Conservation (phyloP, 495 filamentous ascomycete species). For the Aspergillus coremiiformis region DNA sequence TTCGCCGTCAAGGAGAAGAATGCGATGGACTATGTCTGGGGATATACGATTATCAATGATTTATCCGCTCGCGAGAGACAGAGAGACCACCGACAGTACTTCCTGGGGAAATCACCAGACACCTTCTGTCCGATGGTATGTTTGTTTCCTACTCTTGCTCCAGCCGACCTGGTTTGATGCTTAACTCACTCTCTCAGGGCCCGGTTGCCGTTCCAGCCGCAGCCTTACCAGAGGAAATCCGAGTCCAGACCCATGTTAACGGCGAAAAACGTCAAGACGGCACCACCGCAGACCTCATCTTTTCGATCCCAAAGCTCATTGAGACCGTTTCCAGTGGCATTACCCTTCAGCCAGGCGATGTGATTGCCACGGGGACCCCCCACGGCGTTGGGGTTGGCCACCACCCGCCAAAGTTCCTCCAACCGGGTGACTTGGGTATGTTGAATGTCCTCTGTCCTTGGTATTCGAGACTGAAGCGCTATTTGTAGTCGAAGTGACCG, state of each 20-base stretch:
- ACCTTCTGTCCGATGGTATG: slow-evolving; percentile 49
- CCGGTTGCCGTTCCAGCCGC: slow-evolving; percentile 44
- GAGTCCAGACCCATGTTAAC: slow-evolving; percentile 57
- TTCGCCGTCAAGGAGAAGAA: slow-evolving; percentile 37
- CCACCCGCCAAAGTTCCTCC: slow-evolving; percentile 37
- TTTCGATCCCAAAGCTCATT: slow-evolving; percentile 57
- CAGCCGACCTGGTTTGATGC: background rate
- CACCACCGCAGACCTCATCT: slow-evolving; percentile 62
- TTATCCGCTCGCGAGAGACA: slow-evolving; percentile 49
- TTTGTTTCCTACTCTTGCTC: background rate
- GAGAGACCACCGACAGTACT: slow-evolving; percentile 52
- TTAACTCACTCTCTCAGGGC: slow-evolving; percentile 24
- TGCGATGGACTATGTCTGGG: slow-evolving; percentile 48
- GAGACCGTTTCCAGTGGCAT: slow-evolving; percentile 58
- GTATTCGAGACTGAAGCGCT: background rate
- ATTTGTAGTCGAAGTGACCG: slow-evolving; percentile 25
- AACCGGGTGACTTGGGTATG: slow-evolving; percentile 33
- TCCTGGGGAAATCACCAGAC: slow-evolving; percentile 48
- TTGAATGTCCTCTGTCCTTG: background rate
- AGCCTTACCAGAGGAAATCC: slow-evolving; percentile 47
- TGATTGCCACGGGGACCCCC: slow-evolving; percentile 69
- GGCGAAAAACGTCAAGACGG: slow-evolving; percentile 57
- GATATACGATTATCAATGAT: slow-evolving; percentile 52
- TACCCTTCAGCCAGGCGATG: slow-evolving; percentile 60
- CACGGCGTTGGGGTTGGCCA: slow-evolving; percentile 29